A percentile compares a stretch with the other conserved stretches of the same genome.
Conservation (phyloP, 2,329 filamentous ascomycete species). For the Chalara sp. region DNA sequence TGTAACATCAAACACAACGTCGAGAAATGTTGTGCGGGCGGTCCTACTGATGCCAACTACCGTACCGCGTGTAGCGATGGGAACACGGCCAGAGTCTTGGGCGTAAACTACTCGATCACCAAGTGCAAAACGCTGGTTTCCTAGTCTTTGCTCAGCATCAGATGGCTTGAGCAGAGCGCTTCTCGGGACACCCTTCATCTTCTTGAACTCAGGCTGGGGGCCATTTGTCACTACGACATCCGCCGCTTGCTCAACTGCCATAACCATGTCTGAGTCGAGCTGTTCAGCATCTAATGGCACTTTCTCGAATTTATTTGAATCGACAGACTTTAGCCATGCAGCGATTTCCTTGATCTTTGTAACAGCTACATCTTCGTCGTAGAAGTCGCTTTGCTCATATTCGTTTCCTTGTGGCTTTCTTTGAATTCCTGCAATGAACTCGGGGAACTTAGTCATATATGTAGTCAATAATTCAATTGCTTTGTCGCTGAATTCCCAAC, state of each 20-base stretch:
- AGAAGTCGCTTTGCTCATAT: constrained; percentile 80
- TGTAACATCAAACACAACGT: constrained; percentile 86
- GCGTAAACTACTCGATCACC: constrained; percentile 93
- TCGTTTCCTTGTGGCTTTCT: constrained; percentile 80
- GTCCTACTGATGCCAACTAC: constrained; percentile 93
- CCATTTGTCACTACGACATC: constrained; percentile 52
- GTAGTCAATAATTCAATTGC: constrained; percentile 74
- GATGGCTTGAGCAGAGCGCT: constrained; percentile 85
- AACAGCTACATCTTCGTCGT: constrained; percentile 65
- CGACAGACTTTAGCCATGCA: constrained; percentile 84
- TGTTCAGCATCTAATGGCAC: constrained; percentile 97
- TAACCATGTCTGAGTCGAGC: constrained; percentile 84
- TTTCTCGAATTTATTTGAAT: constrained; percentile 86
- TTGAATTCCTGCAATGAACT: constrained; percentile 88
- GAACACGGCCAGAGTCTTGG: constrained; percentile 87
- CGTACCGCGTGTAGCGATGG: constrained; percentile 84
- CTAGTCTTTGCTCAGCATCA: constrained; percentile 89
- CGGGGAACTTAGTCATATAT: constrained; percentile 92
- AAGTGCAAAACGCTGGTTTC: constrained; percentile 74
- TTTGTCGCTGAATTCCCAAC: constrained; percentile 92
- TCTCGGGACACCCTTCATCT: constrained; percentile 74
- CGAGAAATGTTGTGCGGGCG: constrained; percentile 72
- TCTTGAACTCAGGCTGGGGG: constrained; percentile 53
- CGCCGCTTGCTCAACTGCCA: constrained; percentile 68
- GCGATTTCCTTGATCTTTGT: constrained; percentile 88